phyloP scores from a whole-genome alignment of 306 rosid species.

The Phaseolus lunatus region DNA sequence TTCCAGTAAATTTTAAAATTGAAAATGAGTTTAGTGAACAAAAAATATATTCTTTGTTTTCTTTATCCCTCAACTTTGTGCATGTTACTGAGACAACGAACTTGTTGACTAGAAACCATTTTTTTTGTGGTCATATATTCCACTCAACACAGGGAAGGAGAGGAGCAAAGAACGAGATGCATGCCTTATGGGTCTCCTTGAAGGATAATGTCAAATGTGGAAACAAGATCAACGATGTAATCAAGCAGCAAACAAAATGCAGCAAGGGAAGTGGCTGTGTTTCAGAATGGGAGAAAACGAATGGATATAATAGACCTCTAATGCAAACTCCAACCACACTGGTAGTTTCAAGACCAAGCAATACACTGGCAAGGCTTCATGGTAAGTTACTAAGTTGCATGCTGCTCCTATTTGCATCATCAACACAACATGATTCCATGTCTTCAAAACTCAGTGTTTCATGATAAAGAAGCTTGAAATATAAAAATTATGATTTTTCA shows the following conservation, averaged over 20 bases:
- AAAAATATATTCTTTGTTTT: not conserved
- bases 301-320: conserved; percentile 37
- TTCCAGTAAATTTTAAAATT: not conserved
- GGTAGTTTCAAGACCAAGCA: conserved; percentile 43
- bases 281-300: conserved; percentile 39
- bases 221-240: conserved; percentile 58
- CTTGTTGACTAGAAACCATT: conserved; percentile 4
- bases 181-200: conserved; percentile 63
- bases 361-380: conserved; percentile 49
- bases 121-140: conserved; percentile 29
- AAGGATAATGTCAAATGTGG: conserved; percentile 71
- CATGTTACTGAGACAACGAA: conserved; percentile 13
- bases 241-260: conserved; percentile 42
- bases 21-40: not conserved
- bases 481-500: conserved; percentile 28
- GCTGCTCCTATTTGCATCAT: conserved; percentile 36
- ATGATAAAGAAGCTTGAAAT: not conserved
- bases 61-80: not conserved
- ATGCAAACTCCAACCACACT: conserved; percentile 49
- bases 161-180: conserved; percentile 53
- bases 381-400: conserved; percentile 52
- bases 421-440: conserved; percentile 1
- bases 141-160: conserved; percentile 32
- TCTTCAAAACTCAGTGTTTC: conserved; percentile 11
- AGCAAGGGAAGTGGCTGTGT: conserved; percentile 38